A percentile compares a stretch with the other conserved stretches of the same genome.
Evolutionary conservation across 345 rosid genomes (phyloP).

Genomic region (Kandelia obovata): DNA sequence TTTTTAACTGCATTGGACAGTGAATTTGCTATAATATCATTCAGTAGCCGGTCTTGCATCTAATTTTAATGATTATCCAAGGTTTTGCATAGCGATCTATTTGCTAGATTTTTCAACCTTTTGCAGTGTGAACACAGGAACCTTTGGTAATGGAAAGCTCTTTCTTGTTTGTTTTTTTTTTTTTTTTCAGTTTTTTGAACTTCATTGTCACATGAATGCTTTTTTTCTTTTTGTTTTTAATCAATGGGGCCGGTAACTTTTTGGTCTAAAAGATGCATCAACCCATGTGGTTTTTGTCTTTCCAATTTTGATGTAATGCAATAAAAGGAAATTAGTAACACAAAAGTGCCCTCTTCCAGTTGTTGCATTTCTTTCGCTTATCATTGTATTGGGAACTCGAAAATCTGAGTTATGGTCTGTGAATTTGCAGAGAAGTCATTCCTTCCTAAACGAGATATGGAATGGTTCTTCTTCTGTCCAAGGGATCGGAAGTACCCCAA

Average conservation of each 20-base stretch:
- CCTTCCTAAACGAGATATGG: conserved; percentile 77
- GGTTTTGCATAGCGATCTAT: too few relatives aligned
- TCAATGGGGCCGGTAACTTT: conserved; percentile 21
- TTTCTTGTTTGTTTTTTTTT: conserved; percentile 23
- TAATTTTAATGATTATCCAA: too few relatives aligned
- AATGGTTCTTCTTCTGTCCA: conserved; percentile 95
- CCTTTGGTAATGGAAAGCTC: conserved; percentile 26
- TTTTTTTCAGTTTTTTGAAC: conserved; percentile 9
- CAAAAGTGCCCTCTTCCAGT: neutral
- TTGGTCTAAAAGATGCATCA: conserved; percentile 16
- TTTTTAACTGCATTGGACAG: too few relatives aligned
- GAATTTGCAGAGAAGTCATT: conserved; percentile 67
- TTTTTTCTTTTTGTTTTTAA: neutral
- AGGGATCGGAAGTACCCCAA: conserved; percentile 85
- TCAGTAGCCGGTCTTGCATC: too few relatives aligned
- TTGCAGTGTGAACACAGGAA: conserved; percentile 23
- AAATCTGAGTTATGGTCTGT: conserved; percentile 4
- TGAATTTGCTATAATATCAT: too few relatives aligned
- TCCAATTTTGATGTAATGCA: neutral
- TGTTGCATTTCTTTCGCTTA: neutral
- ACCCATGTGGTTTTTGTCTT: neutral
- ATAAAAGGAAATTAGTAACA: neutral
- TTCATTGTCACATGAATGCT: neutral
- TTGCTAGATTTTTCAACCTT: too few relatives aligned
- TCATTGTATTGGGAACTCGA: neutral